Conservation (phyloP, 2,329 filamentous ascomycete species). For the Lecanosticta acicola region DNA sequence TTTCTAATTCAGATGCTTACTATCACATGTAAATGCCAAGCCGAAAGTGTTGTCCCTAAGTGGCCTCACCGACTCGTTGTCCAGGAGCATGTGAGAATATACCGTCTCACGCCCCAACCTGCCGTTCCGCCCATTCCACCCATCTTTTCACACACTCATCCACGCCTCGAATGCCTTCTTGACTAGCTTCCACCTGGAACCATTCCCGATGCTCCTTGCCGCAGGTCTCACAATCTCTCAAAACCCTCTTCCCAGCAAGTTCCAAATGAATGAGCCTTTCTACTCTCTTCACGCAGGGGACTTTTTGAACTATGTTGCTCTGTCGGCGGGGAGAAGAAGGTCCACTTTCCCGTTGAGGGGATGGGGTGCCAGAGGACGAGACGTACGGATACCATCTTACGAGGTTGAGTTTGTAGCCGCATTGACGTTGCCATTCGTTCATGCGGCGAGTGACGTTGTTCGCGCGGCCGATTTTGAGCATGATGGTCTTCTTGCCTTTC, state of each 20-base stretch:
- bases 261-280: constrained; percentile 89
- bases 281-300: constrained; percentile 79
- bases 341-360: constrained; percentile 19
- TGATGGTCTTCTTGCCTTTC: constrained; percentile 47
- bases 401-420: constrained; percentile 79
- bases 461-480: constrained; percentile 60
- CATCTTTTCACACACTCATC: constrained; percentile 75
- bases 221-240: constrained; percentile 66
- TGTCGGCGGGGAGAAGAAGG: constrained; percentile 27
- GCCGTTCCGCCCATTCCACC: constrained; percentile 63
- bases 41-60: no score
- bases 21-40: no score
- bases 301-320: constrained; percentile 52
- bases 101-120: constrained; percentile 2
- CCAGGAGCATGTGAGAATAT: no score
- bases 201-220: constrained; percentile 86
- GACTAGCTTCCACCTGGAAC: constrained; percentile 80
- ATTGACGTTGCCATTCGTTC: constrained; percentile 91
- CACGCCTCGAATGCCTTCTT: constrained; percentile 61
- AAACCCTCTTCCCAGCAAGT: constrained; percentile 56
- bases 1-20: no score
- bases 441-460: constrained; percentile 85
- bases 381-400: constrained; percentile 89
- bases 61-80: no score
- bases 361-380: constrained; percentile 20